Base-by-base conservation (phyloP, 2,329 filamentous ascomycete genomes). In the Talaromyces sp. region DNA sequence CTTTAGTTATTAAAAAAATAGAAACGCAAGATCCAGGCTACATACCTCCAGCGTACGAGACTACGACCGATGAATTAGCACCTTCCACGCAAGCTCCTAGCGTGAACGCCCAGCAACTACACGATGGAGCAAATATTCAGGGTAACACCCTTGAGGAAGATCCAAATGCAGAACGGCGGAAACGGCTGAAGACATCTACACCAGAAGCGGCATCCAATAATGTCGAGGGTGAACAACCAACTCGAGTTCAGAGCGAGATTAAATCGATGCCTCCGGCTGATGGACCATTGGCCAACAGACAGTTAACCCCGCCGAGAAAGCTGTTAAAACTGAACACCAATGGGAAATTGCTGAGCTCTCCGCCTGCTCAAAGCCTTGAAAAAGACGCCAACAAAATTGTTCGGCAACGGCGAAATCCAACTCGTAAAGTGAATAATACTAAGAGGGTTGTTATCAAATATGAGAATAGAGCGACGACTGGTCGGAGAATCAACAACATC, bases 401-500 rank as follows among this genome's bases (percentile, higher is more conserved):
- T 11, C n/a, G 24, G 27, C 54, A 67, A 45, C 79, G 76, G 68
- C 73, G 77, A 49, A 82, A 76, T 70, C 72, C 67, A 5, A 58
- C 74, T 70, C 67, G 75, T 67, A 22, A 70, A 14, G 79, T 79
- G 45, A 73, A 77, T 19, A 43, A 67, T 10, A 68, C 63, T 24
- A 73, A 71, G 57, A 3, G 90, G 5, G 83, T 88, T 2, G 77
- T 79, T 13, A 81, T 92, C 37, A 82, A 78, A 66, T 94, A 94
- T 71, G 86, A 85, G 1, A 72, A 70, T 4, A 83, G 86, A 45
- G 82, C 83, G 45, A 71, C 75, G 37, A 76, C 91, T 33, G 90
- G 88, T 0, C 74, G 82, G 9, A 84, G 82, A 68, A 90, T 96
- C 64, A 78, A 88, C 27, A 79, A 83, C 4, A 90, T 96, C 27